These are phyloP conservation scores for Entoloma clypeatum DNA, from an alignment of 1,284 basidiomycete genomes.

Conservation along the genomic window DNA sequence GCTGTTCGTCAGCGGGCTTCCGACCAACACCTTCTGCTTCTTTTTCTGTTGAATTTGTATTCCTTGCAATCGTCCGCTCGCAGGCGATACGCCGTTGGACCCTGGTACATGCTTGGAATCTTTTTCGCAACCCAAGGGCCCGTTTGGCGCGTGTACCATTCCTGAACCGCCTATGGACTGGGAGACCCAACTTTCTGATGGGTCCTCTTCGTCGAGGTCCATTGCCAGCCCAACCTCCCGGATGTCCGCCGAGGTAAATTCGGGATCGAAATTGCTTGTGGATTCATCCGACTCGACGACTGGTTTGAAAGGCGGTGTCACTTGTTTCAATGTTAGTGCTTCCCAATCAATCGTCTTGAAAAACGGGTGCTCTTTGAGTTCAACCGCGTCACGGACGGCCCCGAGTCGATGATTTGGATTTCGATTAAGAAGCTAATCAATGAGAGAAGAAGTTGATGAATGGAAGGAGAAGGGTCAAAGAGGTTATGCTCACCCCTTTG, in stretches of 20 bases:
- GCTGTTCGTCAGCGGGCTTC: constrained; percentile 77
- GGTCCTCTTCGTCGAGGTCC: constrained; percentile 65
- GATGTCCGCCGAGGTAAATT: constrained; percentile 90
- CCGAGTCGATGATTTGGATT: constrained; percentile 97
- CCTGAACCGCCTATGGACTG: constrained; percentile 37
- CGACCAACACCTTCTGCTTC: constrained; percentile 45
- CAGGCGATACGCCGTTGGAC: constrained; percentile 9
- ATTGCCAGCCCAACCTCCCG: constrained; percentile 64
- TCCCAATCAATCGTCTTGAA: constrained; percentile 92
- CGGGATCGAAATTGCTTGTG: constrained; percentile 96
- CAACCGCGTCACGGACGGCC: constrained; percentile 84
- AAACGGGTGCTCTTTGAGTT: constrained; percentile 96
- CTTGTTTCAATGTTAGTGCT: constrained; percentile 82
- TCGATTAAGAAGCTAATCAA: constrained; percentile 84
- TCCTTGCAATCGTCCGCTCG: constrained; percentile 34
- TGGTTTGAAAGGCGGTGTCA: constrained; percentile 97
- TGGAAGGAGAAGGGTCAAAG: constrained; percentile 9
- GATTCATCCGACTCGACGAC: constrained; percentile 98
- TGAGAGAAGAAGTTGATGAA: background rate
- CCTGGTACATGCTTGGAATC: constrained; percentile 21
- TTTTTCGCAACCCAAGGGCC: constrained; percentile 66
- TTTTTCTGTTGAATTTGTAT: constrained; percentile 55
- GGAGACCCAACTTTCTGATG: constrained; percentile 66
- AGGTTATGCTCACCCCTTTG: constrained; percentile 74
- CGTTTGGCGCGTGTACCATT: constrained; percentile 61